Evolutionary conservation across 2,329 filamentous ascomycete species (phyloP), one percentile per base, ranked within the genome.

Genomic region (Alternaria alternata): DNA sequence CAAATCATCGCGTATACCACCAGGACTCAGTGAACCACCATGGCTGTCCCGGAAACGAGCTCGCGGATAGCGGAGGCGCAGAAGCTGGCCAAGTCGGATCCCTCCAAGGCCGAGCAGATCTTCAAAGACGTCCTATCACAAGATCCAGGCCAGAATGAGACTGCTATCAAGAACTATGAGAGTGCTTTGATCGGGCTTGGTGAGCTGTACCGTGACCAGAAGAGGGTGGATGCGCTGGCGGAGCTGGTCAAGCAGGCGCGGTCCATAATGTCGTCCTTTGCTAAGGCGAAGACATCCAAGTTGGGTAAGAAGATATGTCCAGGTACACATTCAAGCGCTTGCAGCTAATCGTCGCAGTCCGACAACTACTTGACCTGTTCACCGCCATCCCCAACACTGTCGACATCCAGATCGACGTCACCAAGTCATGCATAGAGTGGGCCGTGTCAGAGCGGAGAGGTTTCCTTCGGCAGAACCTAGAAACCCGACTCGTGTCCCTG

Each of bases 361-460:
- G 95, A 72, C 93, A 97, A 82, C 89, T 99, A 26, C 91, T 99
- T 79, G 95, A 99, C 80, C 89, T 97, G 79, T 95, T 98, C 85
- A 89, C 91, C 73, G 88, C 91, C 75, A 97, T 98, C 72, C 95
- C 96, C 74, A 91, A 97, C 82, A 95, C 93, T 72, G 91, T 91
- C 84, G 95, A 99, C 79, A 92, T 90, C 77, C 95, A 99, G 83
- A 93, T 97, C 79, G 84, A 89, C 79, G 93, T 97, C 73, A 99
- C 95, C 75, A 97, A 97, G 82, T 97, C 95, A 82, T 98, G 93
- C 84, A 99, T 99, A 88, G 94, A 98, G 83, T 99, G 95, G 95
- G 95, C 95, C 49, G 92, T 94, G 55, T 91, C 92, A 53, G 93
- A 98, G 84, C 91, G 94, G 72, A 91, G 95, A 76, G 92, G 93